Percentiles rank a stretch among this genome's conserved stretches.
Evolutionary conservation across 805 yeast species (phyloP).

Genomic region (Blastobotrys robertii): DNA sequence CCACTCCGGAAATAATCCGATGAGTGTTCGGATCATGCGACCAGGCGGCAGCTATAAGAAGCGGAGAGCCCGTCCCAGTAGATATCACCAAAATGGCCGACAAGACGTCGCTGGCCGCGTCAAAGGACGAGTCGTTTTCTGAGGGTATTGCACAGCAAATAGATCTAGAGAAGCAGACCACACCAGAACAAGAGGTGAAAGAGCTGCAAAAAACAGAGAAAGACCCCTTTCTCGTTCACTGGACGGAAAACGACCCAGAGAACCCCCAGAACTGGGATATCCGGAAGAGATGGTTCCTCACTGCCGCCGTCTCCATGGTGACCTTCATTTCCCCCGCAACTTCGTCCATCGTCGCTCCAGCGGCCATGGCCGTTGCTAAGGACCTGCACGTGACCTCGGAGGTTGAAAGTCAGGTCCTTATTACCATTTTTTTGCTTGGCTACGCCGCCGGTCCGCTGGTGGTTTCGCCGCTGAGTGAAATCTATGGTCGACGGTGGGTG

Average conservation of each 20-base stretch:
- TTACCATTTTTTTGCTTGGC: constrained; percentile 55
- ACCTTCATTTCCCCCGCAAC: constrained; percentile 51
- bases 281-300: constrained; percentile 33
- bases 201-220: no score
- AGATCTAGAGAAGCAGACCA: no score
- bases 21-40: no score
- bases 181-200: no score
- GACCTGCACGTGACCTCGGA: constrained; percentile 35
- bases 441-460: constrained; percentile 59
- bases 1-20: no score
- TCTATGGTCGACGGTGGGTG: constrained; percentile 51
- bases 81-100: no score
- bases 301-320: constrained; percentile 42
- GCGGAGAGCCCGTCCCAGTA: no score
- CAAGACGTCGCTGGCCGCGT: no score
- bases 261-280: constrained; percentile 54
- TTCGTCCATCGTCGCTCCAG: constrained; percentile 55
- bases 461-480: constrained; percentile 58
- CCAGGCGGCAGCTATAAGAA: no score
- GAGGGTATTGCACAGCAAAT: no score
- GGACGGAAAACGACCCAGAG: constrained; percentile 35
- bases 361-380: constrained; percentile 37
- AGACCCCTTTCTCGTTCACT: constrained; percentile 7
- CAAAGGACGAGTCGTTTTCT: no score
- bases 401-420: constrained; percentile 41